Evolutionary conservation across 2,329 filamentous ascomycete genomes (phyloP).

Genomic region (Albophoma yamanashiensis): DNA sequence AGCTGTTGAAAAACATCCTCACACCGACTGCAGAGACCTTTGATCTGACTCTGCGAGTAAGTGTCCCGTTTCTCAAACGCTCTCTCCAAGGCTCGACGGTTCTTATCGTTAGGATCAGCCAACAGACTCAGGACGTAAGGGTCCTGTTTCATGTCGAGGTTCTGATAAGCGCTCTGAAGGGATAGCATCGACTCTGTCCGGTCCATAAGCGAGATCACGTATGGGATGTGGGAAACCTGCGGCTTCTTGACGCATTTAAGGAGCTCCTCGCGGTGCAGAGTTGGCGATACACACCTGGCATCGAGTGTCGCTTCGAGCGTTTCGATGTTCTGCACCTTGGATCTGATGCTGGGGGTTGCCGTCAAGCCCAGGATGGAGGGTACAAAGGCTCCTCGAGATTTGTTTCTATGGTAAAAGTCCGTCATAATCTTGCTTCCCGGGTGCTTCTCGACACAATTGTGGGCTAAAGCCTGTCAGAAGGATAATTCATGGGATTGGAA

Average conservation of each 20-base stretch:
- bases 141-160: slow-evolving; percentile 48
- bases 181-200: slow-evolving; percentile 28
- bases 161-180: slow-evolving; percentile 27
- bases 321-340: slow-evolving; percentile 42
- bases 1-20: slow-evolving; percentile 43
- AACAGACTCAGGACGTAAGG: slow-evolving; percentile 44
- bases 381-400: slow-evolving; percentile 23
- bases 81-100: slow-evolving; percentile 24
- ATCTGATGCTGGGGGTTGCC: slow-evolving; percentile 64
- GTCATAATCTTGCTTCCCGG: slow-evolving; percentile 63
- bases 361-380: slow-evolving; percentile 71
- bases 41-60: slow-evolving; percentile 43
- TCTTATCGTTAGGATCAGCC: slow-evolving; percentile 28
- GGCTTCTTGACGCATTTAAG: slow-evolving; percentile 60
- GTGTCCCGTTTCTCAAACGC: slow-evolving; percentile 35
- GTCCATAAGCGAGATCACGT: slow-evolving; percentile 9
- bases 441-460: slow-evolving; percentile 58
- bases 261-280: slow-evolving; percentile 57
- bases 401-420: slow-evolving; percentile 52
- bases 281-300: slow-evolving; percentile 59
- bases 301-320: slow-evolving; percentile 60
- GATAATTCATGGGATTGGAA: slow-evolving; percentile 3
- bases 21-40: slow-evolving; percentile 38
- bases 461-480: slow-evolving; percentile 37
- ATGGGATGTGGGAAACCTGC: slow-evolving; percentile 29